phyloP scores from a whole-genome alignment of 306 rosid species.

The Pachyrhizus erosus region DNA sequence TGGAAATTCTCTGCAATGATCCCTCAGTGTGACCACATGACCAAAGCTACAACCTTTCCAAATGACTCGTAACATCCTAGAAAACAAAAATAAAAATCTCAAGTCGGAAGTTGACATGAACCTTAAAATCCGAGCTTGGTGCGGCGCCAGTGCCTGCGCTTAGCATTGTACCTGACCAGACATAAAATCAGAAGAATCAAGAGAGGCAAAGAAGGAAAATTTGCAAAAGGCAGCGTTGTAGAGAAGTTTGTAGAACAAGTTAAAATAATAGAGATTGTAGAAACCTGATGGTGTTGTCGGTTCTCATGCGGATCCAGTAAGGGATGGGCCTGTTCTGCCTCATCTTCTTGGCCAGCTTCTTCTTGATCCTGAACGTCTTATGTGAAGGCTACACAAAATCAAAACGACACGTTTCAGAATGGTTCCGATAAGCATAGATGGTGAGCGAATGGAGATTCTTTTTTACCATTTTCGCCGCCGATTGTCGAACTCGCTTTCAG shows the following conservation, averaged over 20 bases:
- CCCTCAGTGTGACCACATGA: not conserved
- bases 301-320: constrained; percentile 85
- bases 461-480: not conserved
- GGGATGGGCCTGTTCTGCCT: constrained; percentile 92
- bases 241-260: not conserved
- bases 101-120: not conserved
- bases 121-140: constrained; percentile 83
- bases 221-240: not conserved
- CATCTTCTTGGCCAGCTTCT: constrained; percentile 94
- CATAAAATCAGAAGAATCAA: not conserved
- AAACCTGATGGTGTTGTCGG: constrained; percentile 78
- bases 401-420: not conserved
- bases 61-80: not conserved
- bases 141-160: constrained; percentile 98
- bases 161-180: constrained; percentile 72
- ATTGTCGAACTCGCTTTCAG: not conserved
- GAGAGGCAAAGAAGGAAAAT: not conserved
- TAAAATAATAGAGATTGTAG: no score
- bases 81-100: not conserved
- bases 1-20: constrained; percentile 14
- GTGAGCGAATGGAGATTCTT: not conserved
- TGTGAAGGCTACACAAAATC: constrained; percentile 69
- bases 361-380: constrained; percentile 88
- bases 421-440: not conserved
- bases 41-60: constrained; percentile 25